Base-by-base conservation (phyloP, 1,284 basidiomycete genomes). In the Puccinia polysora region DNA sequence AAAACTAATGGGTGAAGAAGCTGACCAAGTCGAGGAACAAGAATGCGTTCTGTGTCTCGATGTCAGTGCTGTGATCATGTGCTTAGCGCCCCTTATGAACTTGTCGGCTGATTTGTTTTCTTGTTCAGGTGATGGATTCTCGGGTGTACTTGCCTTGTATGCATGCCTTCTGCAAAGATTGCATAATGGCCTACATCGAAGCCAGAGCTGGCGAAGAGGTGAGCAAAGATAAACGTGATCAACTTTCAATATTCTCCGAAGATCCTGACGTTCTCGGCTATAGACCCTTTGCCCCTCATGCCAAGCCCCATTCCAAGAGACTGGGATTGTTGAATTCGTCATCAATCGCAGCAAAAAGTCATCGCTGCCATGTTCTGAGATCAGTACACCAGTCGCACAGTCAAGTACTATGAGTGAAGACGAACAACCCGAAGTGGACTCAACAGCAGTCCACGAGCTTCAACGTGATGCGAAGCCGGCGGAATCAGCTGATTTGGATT, bases 1-100 rank as follows among this genome's bases (percentile, higher is more conserved):
- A n/a, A 47, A 47, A 30, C 43, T 70, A n/a, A 52, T 38, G 43
- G 58, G 47, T 12, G 20, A 50, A 4, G 45, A 32, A 32, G 55
- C 32, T 30, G 65, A 38, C 8, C 25, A 65, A 38, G 49, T 40
- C 49, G 49, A 34, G 40, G 65, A 60, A 15, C 53, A 62, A 32
- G 68, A 70, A 55, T 70, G 68, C 34, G 30, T 52, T 25, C 36
- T 70, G 38, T 70, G 68, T 60, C 45, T 70, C 15, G 68, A 70
- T 62, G 68, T 70, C 28, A 28, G 55, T 36, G 30, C 32, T 14
- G 6, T 49, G 28, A 28, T 40, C n/a, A 12, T 18, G 2, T 28
- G 3, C n/a, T 18, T 47, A 8, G 14, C 23, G 12, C n/a, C n/a
- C n/a, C 10, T 59, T 58, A 14, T 38, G 30, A 5, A 2, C n/a